Evolutionary conservation across 306 rosid genomes (phyloP), one percentile per base, ranked within the genome.

Genomic region (Sicyos baderoa): DNA sequence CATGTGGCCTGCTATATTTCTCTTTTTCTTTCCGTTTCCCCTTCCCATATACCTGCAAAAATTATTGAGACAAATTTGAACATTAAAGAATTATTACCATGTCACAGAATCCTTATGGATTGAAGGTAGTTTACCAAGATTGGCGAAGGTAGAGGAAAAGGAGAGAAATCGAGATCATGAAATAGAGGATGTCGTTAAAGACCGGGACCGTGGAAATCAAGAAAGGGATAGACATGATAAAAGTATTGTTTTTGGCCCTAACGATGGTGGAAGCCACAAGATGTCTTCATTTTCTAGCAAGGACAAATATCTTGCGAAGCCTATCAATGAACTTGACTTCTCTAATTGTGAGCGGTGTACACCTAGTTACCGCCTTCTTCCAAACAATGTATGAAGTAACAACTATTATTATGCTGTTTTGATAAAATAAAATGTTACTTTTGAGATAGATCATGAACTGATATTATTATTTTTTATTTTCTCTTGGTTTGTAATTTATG

Each of bases 271-370:
- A 35, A 23, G 64, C 18, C 74, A 52, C 17, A 70, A 54, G 66
- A 72, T 69, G 72, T 48, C 75, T 57, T 14, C 44, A 13, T 55
- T 72, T 58, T 44, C 75, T 44, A 25, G 78, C 84, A 82, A 79
- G 80, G 98, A 93, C 70, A 94, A 90, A 76, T 90, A 90, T 81
- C 66, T 83, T 85, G 84, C 75, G 45, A 94, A 94, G 79, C 89
- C 99, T 76, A 94, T 94, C 79, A 96, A 86, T 84, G 99, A 94
- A 80, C 97, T 94, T 49, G 99, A 94, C 77, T 94, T 94, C 74
- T 88, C 95, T 76, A 84, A 78, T 60, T 88, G 99, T 78, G 82
- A 82, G 80, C 82, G 93, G 35, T 86, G 99, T 78, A 88, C 96
- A 60, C 95, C 99, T 23, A 94, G 99, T 82, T 94, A 94, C 73